These are phyloP conservation scores for Jasminum sambac DNA, from an alignment of 257 asterid species.

Conservation along the genomic window DNA sequence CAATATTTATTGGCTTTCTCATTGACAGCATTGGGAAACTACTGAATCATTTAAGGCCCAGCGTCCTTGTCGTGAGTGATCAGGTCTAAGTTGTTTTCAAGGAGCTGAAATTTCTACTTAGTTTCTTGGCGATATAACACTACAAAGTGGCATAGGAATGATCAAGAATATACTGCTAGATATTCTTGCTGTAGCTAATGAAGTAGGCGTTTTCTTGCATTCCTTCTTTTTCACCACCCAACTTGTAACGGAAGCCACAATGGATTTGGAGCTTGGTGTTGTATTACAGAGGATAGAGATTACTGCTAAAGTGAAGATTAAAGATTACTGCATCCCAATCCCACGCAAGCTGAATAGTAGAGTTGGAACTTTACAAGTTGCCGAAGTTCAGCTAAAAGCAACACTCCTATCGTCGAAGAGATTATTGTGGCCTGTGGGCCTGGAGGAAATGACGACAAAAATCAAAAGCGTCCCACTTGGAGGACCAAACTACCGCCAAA, in stretches of 20 bases:
- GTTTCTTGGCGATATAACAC: too few species aligned
- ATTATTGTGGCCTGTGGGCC: constrained; percentile 14
- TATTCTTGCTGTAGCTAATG: background rate
- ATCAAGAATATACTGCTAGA: background rate
- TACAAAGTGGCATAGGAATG: too few species aligned
- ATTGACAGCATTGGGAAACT: background rate
- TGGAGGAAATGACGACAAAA: background rate
- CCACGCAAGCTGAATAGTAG: background rate
- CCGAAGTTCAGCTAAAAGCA: background rate
- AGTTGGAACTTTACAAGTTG: background rate
- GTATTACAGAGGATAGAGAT: background rate
- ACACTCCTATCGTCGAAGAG: background rate
- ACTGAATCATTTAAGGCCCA: background rate
- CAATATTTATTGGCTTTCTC: background rate
- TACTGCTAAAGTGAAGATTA: background rate
- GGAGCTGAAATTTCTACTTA: constrained; percentile 7
- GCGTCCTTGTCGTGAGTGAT: background rate
- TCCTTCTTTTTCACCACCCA: background rate
- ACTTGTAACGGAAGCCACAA: background rate
- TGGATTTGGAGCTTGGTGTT: background rate
- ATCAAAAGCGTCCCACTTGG: background rate
- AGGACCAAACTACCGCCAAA: background rate
- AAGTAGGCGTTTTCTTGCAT: background rate
- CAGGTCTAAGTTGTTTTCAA: background rate
- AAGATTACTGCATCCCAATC: background rate